Conservation (phyloP, 2,329 filamentous ascomycete species). For the Calonectria montana region DNA sequence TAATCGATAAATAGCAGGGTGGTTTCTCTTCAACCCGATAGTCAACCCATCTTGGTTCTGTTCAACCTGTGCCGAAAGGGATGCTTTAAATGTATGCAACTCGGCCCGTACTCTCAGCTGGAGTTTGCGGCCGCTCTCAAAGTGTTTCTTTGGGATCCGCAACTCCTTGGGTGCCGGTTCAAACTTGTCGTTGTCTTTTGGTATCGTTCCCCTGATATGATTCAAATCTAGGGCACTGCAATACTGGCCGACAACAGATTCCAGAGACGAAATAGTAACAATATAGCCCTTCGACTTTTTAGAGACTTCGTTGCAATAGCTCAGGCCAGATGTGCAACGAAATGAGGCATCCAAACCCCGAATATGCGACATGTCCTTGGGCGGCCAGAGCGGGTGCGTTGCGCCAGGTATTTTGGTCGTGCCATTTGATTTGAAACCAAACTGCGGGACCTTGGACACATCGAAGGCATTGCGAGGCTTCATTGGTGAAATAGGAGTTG, state of each 20-base stretch:
- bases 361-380: conserved; percentile 72
- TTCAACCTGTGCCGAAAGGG: conserved; percentile 24
- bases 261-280: conserved; percentile 31
- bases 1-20: conserved; percentile 70
- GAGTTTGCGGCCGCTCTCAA: conserved; percentile 68
- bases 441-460: conserved; percentile 51
- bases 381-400: conserved; percentile 77
- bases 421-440: conserved; percentile 57
- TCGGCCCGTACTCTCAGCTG: conserved; percentile 61
- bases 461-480: conserved; percentile 48
- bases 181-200: conserved; percentile 52
- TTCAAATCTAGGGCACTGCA: conserved; percentile 42
- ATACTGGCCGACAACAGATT: conserved; percentile 55
- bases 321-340: conserved; percentile 59
- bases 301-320: conserved; percentile 47
- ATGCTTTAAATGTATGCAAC: conserved; percentile 49
- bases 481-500: conserved; percentile 65
- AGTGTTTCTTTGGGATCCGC: conserved; percentile 65
- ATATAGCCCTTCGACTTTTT: conserved; percentile 19
- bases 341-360: conserved; percentile 54
- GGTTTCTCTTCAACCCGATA: conserved; percentile 45
- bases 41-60: conserved; percentile 50
- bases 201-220: conserved; percentile 42
- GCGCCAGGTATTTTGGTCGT: conserved; percentile 74
- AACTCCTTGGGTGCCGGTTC: conserved; percentile 60